Percentiles rank a stretch among this genome's conserved stretches.
Evolutionary conservation across 2,329 filamentous ascomycete species (phyloP).

Genomic region (Talaromyces sp.): DNA sequence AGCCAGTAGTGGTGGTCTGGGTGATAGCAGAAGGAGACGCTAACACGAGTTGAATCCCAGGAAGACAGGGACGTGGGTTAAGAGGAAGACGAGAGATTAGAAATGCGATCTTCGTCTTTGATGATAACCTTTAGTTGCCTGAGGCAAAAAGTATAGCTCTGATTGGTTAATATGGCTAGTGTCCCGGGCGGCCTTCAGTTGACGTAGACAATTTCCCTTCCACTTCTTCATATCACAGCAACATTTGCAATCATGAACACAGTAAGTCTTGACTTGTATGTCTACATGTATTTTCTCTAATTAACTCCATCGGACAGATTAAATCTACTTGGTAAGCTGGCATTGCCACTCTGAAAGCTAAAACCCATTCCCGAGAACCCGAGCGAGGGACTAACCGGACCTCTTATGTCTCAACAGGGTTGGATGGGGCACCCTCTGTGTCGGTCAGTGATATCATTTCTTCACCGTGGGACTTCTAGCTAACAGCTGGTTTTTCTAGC

Average conservation of each 20-base stretch:
- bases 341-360: not conserved
- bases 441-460: slow-evolving; percentile 59
- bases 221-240: slow-evolving; percentile 4
- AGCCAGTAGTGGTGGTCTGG: not conserved
- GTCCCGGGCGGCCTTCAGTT: slow-evolving; percentile 6
- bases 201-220: slow-evolving; percentile 24
- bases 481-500: slow-evolving; percentile 53
- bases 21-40: not conserved
- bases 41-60: not conserved
- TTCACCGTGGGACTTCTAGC: not conserved
- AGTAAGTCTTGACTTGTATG: slow-evolving; percentile 39
- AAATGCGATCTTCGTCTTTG: slow-evolving; percentile 4
- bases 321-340: slow-evolving; percentile 60
- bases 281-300: not conserved
- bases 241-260: slow-evolving; percentile 52
- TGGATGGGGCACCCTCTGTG: slow-evolving; percentile 87
- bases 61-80: not conserved
- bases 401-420: slow-evolving; percentile 59
- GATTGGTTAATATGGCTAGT: slow-evolving; percentile 16
- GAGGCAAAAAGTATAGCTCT: slow-evolving; percentile 21
- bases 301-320: slow-evolving; percentile 45
- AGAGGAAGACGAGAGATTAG: not conserved
- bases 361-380: not conserved
- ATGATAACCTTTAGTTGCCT: slow-evolving; percentile 22
- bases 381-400: not conserved